These are phyloP conservation scores for Lojkania enalia DNA, from an alignment of 2,329 filamentous ascomycete species.

Conservation along the genomic window DNA sequence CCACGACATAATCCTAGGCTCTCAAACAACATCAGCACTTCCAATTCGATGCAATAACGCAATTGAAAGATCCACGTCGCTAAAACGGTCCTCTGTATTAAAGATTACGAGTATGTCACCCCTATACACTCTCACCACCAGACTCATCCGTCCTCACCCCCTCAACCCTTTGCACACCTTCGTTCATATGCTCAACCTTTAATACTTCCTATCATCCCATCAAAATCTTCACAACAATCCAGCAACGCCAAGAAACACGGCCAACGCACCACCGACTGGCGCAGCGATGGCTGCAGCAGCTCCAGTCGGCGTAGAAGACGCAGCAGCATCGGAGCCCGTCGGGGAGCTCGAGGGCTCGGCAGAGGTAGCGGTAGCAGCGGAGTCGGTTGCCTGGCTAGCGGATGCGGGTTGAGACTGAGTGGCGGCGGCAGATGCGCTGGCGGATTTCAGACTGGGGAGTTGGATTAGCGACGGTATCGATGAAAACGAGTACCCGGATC, in stretches of 20 bases:
- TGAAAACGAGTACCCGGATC: too few relatives aligned
- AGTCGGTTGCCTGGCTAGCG: neutral
- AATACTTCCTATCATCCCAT: neutral
- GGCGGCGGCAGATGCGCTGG: conserved; percentile 8
- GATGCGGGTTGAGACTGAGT: conserved; percentile 4
- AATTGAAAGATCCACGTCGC: too few relatives aligned
- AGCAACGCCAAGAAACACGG: conserved; percentile 22
- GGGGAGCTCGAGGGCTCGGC: neutral
- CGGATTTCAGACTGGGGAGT: conserved; percentile 15
- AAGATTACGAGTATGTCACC: conserved; percentile 6
- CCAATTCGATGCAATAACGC: too few relatives aligned
- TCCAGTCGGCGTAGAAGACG: conserved; percentile 12
- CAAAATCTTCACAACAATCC: conserved; percentile 17
- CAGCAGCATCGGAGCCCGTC: conserved; percentile 5
- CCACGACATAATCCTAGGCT: too few relatives aligned
- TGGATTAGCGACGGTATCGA: too few relatives aligned
- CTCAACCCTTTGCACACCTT: too few relatives aligned
- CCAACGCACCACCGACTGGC: conserved; percentile 21
- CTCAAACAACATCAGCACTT: too few relatives aligned
- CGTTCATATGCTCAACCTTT: too few relatives aligned
- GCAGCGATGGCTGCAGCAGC: conserved; percentile 14
- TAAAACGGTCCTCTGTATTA: conserved; percentile 1
- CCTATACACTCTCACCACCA: too few relatives aligned
- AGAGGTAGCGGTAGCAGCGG: conserved; percentile 5
- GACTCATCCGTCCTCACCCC: too few relatives aligned